A percentile compares a stretch with the other conserved stretches of the same genome.
phyloP scores from a whole-genome alignment of 2,329 filamentous ascomycete genomes.

The Stemphylium lycopersici region DNA sequence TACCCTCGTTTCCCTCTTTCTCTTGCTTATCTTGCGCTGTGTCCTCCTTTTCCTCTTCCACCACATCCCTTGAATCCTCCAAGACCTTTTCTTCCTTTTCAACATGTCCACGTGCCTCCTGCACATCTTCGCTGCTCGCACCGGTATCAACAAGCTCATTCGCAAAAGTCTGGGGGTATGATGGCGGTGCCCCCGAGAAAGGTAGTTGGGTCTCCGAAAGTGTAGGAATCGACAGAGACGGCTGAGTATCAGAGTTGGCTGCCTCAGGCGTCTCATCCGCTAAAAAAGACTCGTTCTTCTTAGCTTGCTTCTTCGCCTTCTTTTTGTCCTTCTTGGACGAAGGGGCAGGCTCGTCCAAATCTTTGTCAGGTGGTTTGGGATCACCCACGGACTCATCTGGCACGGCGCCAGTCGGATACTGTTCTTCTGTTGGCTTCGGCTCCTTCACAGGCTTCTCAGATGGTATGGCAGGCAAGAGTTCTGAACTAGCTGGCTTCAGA shows the following conservation, averaged over 20 bases:
- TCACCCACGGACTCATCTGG: conserved; percentile 7
- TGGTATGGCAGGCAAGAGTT: neutral
- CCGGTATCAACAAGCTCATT: conserved; percentile 32
- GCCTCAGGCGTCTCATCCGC: conserved; percentile 41
- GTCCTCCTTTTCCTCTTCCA: neutral
- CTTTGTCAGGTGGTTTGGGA: conserved; percentile 11
- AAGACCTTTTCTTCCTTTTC: neutral
- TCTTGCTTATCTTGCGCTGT: conserved; percentile 11
- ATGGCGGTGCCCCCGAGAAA: conserved; percentile 40
- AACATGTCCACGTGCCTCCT: conserved; percentile 5
- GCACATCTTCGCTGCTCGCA: conserved; percentile 8
- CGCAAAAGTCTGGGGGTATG: conserved; percentile 32
- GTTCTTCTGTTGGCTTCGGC: conserved; percentile 7
- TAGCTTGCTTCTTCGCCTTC: conserved; percentile 32
- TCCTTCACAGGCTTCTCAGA: neutral
- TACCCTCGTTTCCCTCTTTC: conserved; percentile 2
- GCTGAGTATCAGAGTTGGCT: conserved; percentile 41
- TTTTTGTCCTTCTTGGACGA: conserved; percentile 31
- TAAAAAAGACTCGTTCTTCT: conserved; percentile 40
- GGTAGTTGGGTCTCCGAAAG: conserved; percentile 37
- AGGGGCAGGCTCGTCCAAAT: conserved; percentile 14
- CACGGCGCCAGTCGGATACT: neutral
- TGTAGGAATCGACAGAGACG: conserved; percentile 36
- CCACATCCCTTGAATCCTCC: conserved; percentile 1
- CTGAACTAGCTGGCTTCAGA: neutral